Evolutionary conservation across 2,329 filamentous ascomycete genomes (phyloP), one percentile per base, ranked within the genome.

Genomic region (Claviceps sorghi): DNA sequence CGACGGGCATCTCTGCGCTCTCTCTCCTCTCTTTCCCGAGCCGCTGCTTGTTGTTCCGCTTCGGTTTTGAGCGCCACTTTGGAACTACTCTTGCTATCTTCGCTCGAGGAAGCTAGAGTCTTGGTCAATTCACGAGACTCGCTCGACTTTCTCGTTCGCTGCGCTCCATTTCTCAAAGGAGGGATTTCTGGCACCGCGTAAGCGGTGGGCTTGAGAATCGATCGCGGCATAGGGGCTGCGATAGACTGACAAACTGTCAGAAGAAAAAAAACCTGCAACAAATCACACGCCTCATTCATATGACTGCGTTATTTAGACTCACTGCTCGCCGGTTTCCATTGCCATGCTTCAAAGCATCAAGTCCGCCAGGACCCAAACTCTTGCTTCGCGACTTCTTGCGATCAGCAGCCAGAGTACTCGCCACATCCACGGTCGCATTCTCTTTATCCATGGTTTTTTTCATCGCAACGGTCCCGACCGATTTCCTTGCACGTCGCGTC

Each of bases 361-460:
- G 70, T 29, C 90, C 89, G 49, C 91, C 93, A 17, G 93, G 91
- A 2, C 93, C 93, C 59, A 98, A 83, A 69, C 91, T 97, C 74
- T 96, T 97, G 70, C 91, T 96, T 58, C 93, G 83, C 54, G 84
- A 86, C 70, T 89, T 91, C 70, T 77, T 78, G 56, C 76, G 72
- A 62, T 67, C 74, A 54, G 72, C 72, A 32, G 72, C 74, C 58
- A 75, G 63, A 53, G 72, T 69, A 57, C 77, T 75, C 55, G 74
- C 76, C 53, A 85, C 66, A 58, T 88, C 83, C 44, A 83, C 70
- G 3, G 83, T 86, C 62, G 79, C 77, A 74, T 94, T 94, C 64
- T 94, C 88, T 67, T 88, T 89, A 61, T 88, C 84, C 57, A 75
- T 68, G 40, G 70, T 67, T 66, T 71, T 78, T 60, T 62, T 74